Evolutionary conservation across 495 filamentous ascomycete genomes (phyloP), one percentile per base, ranked within the genome.

Genomic region (Penicillium paradoxum): DNA sequence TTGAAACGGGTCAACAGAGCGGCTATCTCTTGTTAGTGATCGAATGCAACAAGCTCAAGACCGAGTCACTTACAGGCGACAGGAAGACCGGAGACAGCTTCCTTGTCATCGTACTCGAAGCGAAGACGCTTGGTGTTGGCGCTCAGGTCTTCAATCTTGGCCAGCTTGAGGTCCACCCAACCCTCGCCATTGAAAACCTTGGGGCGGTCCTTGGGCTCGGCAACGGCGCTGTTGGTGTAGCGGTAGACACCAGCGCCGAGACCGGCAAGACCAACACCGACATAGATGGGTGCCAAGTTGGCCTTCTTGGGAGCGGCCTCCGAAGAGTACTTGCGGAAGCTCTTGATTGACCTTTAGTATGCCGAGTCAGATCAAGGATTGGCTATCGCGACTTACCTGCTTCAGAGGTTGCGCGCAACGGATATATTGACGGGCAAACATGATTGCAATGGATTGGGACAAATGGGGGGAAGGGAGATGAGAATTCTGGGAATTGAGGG

Each of bases 71-170:
- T 56, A 81, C 85, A 96, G 44, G 95, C 82, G 56, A 96, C 73
- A 25, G 78, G 69, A 55, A 98, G 69, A 46, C 93, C 93, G 51
- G 85, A 88, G 40, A 95, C 84, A 70, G 85, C 80, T 65, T 97
- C 85, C 59, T 83, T 80, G 60, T 92, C 85, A n/a, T 88, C 86
- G 22, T 95, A 83, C 37, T 80, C 78, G 73, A 96, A 96, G 59
- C 87, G 84, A 63, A 96, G 74, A 40, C 75, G 79, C 84, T 96
- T 96, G 51, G 90, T 91, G 78, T 96, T 96, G 75, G 87, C 84
- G 73, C 86, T 95, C 71, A 96, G 68, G 13, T 67, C 62, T 72
- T 90, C 86, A 56, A 89, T 79, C n/a, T 83, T 80, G 38, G 89
- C 83, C 39, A 98, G 79, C 75, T 85, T 83, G 56, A 95, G 81